Conservation (phyloP, 345 rosid genomes). For the Citrus cavaleriei region DNA sequence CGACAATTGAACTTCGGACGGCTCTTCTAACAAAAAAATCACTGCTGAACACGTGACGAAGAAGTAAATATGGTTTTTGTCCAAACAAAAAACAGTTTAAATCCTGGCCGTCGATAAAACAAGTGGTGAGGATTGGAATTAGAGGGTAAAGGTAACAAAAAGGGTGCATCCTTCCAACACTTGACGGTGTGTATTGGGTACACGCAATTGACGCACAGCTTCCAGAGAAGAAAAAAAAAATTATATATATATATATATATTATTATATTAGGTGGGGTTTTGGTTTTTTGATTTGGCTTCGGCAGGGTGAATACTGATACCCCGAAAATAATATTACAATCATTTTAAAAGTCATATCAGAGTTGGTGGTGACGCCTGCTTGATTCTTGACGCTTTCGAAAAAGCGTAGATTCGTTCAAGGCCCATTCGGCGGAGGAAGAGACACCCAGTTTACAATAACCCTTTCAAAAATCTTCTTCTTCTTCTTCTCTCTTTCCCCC, state of each 20-base stretch:
- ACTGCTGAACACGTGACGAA: background rate
- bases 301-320: too few species aligned
- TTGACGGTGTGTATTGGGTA: slow-evolving; percentile 9
- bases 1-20: background rate
- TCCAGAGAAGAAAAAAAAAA: too few species aligned
- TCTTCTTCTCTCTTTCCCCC: background rate
- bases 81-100: background rate
- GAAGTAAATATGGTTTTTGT: background rate
- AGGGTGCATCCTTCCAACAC: slow-evolving; percentile 3
- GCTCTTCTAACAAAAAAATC: background rate
- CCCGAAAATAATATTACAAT: too few species aligned
- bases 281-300: too few species aligned
- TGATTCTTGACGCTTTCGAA: too few species aligned
- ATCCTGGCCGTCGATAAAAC: background rate
- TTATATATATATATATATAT: too few species aligned
- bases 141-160: background rate
- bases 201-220: too few species aligned
- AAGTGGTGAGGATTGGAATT: slow-evolving; percentile 5
- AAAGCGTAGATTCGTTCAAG: slow-evolving; percentile 2
- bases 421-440: slow-evolving; percentile 18
- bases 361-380: background rate
- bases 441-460: background rate
- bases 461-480: background rate
- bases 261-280: too few species aligned
- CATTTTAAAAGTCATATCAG: background rate